phyloP scores from a whole-genome alignment of 805 yeast species.

The Suhomyces kilbournensis region DNA sequence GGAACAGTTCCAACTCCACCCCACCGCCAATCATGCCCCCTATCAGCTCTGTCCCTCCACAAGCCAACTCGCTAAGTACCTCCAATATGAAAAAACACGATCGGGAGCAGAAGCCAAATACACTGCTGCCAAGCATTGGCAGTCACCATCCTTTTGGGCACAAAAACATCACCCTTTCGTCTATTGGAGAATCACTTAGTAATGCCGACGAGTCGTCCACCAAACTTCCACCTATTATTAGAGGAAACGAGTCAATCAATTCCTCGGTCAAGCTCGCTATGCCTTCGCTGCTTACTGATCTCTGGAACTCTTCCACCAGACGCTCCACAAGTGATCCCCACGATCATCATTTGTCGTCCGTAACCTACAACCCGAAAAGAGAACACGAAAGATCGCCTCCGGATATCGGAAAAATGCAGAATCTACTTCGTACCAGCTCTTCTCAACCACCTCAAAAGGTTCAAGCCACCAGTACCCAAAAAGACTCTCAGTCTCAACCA shows the following conservation, averaged over 20 bases:
- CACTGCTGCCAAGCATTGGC: neutral
- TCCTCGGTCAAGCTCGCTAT: neutral
- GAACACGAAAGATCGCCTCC: neutral
- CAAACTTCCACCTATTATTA: constrained; percentile 1
- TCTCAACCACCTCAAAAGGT: constrained; percentile 4
- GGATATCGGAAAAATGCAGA: neutral
- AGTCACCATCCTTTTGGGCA: neutral
- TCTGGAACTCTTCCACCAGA: neutral
- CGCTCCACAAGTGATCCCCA: neutral
- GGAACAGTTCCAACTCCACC: neutral
- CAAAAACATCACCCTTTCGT: neutral
- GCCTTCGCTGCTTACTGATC: neutral
- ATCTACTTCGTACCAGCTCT: neutral
- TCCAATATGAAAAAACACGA: constrained; percentile 8
- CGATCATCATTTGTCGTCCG: neutral
- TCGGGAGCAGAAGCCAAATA: neutral
- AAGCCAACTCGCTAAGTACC: constrained; percentile 1
- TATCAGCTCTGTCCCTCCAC: neutral
- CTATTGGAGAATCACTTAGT: neutral
- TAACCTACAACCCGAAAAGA: neutral
- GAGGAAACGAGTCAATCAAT: neutral
- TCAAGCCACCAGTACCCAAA: neutral
- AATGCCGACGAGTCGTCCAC: neutral
- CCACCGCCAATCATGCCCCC: neutral
- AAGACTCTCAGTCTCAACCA: neutral